Conservation (phyloP, 495 filamentous ascomycete species). For the Neurospora sp. region DNA sequence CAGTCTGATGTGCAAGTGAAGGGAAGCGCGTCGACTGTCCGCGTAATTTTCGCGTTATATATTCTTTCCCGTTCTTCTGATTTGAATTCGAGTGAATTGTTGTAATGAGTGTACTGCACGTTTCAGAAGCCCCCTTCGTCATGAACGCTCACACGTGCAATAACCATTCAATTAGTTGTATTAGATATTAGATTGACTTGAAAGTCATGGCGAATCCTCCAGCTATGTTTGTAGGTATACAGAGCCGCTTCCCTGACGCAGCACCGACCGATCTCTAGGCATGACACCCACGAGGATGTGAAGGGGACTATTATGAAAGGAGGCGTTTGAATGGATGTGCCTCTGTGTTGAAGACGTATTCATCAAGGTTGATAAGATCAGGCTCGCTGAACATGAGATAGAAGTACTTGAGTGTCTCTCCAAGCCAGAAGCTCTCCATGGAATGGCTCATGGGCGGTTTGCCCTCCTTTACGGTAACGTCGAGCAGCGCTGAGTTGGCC, state of each 20-base stretch:
- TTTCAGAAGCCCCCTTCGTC: background rate
- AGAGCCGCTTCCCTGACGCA: background rate
- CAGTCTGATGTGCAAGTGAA: background rate
- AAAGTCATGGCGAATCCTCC: background rate
- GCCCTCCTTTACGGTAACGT: slow-evolving; percentile 22
- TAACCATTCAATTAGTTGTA: background rate
- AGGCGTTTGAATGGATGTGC: slow-evolving; percentile 58
- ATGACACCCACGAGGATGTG: background rate
- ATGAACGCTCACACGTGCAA: background rate
- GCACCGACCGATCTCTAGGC: background rate
- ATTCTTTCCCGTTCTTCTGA: background rate
- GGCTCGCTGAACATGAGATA: slow-evolving; percentile 74
- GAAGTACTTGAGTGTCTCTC: slow-evolving; percentile 48
- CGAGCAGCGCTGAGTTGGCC: slow-evolving; percentile 40
- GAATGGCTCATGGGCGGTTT: slow-evolving; percentile 26
- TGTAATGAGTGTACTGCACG: background rate
- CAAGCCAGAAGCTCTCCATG: slow-evolving; percentile 45
- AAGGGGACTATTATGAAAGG: slow-evolving; percentile 3
- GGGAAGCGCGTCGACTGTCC: background rate
- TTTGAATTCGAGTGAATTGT: background rate
- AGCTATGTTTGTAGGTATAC: background rate
- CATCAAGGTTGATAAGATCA: slow-evolving; percentile 55
- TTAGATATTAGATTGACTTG: background rate
- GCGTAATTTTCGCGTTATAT: background rate
- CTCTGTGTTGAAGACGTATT: slow-evolving; percentile 81